Conservation (phyloP, 371 early-diverging fungal species). For the Lichtheimia ramosa region DNA sequence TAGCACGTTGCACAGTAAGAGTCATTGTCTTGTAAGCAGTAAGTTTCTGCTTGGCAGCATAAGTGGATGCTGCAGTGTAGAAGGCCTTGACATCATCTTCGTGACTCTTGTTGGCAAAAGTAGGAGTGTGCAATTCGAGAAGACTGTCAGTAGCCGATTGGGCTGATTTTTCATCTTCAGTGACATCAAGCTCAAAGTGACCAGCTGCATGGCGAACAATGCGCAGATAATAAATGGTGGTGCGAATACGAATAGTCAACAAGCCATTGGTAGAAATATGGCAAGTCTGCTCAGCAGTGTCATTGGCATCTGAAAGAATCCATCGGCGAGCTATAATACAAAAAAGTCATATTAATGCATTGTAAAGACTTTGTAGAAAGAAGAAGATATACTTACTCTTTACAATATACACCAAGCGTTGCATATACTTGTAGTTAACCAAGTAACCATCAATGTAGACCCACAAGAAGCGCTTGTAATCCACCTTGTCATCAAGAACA, state of each 20-base stretch:
- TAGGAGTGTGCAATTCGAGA: slow-evolving; percentile 34
- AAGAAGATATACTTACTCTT: slow-evolving; percentile 19
- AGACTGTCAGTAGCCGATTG: slow-evolving; percentile 14
- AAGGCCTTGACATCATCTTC: slow-evolving; percentile 18
- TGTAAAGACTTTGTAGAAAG: too few relatives aligned
- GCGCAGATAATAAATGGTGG: slow-evolving; percentile 30
- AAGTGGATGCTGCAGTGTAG: slow-evolving; percentile 16
- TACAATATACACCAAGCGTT: slow-evolving; percentile 27
- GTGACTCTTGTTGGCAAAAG: slow-evolving; percentile 24
- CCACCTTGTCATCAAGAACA: slow-evolving; percentile 21
- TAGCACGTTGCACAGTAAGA: slow-evolving; percentile 22
- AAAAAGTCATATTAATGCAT: not conserved
- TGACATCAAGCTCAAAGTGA: slow-evolving; percentile 17
- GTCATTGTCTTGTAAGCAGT: slow-evolving; percentile 13
- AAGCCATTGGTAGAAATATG: slow-evolving; percentile 30
- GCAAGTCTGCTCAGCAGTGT: slow-evolving; percentile 29
- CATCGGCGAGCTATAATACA: slow-evolving; percentile 25
- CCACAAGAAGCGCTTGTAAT: slow-evolving; percentile 52
- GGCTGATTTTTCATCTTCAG: slow-evolving; percentile 14
- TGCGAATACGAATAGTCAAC: slow-evolving; percentile 27
- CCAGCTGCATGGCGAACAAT: slow-evolving; percentile 18
- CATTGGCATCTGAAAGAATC: slow-evolving; percentile 31
- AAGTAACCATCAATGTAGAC: slow-evolving; percentile 49
- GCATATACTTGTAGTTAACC: slow-evolving; percentile 54
- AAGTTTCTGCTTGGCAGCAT: slow-evolving; percentile 22